Conservation (phyloP, 768 basidiomycete species). For the Galerina marginata region DNA sequence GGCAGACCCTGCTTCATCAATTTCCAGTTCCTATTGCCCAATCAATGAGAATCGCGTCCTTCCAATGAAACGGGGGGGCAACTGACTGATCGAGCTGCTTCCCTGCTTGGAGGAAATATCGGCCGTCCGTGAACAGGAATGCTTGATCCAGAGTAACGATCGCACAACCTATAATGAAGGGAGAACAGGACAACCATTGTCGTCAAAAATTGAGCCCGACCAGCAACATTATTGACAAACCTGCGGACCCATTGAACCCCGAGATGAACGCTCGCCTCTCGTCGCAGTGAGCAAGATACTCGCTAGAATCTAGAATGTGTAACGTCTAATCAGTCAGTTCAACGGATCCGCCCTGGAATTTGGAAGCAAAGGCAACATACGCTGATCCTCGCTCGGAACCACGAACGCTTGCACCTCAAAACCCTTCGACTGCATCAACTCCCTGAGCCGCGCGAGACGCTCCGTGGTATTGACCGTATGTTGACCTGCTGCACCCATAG, state of each 20-base stretch:
- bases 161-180: constrained; percentile 62
- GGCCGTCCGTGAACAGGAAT: constrained; percentile 91
- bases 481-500: constrained; percentile 42
- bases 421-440: constrained; percentile 65
- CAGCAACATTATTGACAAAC: constrained; percentile 39
- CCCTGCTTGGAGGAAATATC: constrained; percentile 93
- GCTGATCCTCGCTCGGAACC: constrained; percentile 92
- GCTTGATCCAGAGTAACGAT: constrained; percentile 75
- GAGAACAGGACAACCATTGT: neutral
- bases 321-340: constrained; percentile 7
- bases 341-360: neutral
- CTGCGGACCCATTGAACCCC: constrained; percentile 94
- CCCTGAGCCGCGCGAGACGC: constrained; percentile 66
- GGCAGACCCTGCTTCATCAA: constrained; percentile 92
- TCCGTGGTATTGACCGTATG: constrained; percentile 66
- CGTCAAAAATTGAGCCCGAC: neutral
- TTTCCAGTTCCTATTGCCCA: constrained; percentile 75
- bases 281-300: constrained; percentile 87
- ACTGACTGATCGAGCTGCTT: constrained; percentile 84
- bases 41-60: neutral
- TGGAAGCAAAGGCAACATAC: constrained; percentile 48
- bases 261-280: constrained; percentile 87
- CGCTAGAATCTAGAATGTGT: constrained; percentile 72
- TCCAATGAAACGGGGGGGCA: neutral
- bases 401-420: constrained; percentile 70